Percentiles rank a stretch among this genome's conserved stretches.
These are phyloP conservation scores for Kodamaea kaohsiungensis DNA, from an alignment of 805 yeast species.

Conservation along the genomic window DNA sequence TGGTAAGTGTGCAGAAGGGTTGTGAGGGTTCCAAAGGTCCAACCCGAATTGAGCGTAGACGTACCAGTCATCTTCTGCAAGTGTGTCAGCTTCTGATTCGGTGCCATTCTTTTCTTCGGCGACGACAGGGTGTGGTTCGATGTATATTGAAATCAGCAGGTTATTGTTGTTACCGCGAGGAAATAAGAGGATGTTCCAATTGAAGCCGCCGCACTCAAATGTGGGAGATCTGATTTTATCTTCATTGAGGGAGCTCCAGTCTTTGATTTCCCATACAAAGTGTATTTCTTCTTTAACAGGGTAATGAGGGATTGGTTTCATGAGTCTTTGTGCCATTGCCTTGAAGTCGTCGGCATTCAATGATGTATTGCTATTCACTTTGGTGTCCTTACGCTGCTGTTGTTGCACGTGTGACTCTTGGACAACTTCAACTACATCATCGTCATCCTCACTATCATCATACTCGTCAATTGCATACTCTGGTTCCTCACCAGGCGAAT, in stretches of 20 bases:
- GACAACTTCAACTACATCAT: slow-evolving; percentile 13
- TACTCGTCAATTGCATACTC: slow-evolving; percentile 13
- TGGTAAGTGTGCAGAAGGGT: slow-evolving; percentile 58
- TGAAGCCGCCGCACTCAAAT: slow-evolving; percentile 59
- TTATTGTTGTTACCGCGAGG: slow-evolving; percentile 70
- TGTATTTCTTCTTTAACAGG: slow-evolving; percentile 36
- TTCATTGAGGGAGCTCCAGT: slow-evolving; percentile 46
- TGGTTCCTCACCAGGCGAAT: slow-evolving; percentile 1
- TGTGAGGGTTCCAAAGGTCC: slow-evolving; percentile 77
- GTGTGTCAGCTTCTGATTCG: slow-evolving; percentile 16
- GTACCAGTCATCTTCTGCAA: slow-evolving; percentile 58
- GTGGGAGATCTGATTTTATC: slow-evolving; percentile 48
- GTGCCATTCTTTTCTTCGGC: slow-evolving; percentile 25
- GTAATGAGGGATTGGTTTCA: slow-evolving; percentile 42
- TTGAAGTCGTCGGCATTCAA: slow-evolving; percentile 32
- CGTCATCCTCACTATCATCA: slow-evolving; percentile 20
- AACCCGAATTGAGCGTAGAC: slow-evolving; percentile 91
- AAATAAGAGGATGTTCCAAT: slow-evolving; percentile 72
- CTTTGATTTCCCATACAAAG: slow-evolving; percentile 52
- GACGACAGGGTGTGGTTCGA: slow-evolving; percentile 65
- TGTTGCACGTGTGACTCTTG: slow-evolving; percentile 12
- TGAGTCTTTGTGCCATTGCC: slow-evolving; percentile 27
- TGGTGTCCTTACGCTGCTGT: background rate
- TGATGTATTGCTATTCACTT: slow-evolving; percentile 3
- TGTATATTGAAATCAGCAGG: slow-evolving; percentile 60